Base-by-base conservation (phyloP, 164 flowering plant genomes). In the Chloranthus sessilifolius region DNA sequence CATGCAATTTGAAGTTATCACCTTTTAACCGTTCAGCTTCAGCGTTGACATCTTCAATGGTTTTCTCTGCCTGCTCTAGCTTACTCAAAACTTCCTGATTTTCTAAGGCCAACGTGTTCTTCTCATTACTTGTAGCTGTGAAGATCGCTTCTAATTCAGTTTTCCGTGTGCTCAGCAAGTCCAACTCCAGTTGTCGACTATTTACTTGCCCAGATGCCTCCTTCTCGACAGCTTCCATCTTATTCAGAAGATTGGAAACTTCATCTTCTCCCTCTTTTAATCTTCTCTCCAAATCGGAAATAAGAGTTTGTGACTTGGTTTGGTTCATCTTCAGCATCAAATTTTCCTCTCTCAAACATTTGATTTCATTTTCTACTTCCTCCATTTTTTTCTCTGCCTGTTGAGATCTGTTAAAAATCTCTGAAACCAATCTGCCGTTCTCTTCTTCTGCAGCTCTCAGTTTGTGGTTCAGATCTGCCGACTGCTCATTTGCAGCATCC, bases 361-460 rank as follows among this genome's bases (percentile, higher is more conserved):
- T 50, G 19, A 46, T 59, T 63, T 72, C 72, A 38, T 55, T 24
- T 39, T 49, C 46, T 43, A 66, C 61, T 50, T 71, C 73, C 51
- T 73, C 46, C 25, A 67, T 65, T 14, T 8, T 52, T 11, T 56
- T 54, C 49, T 73, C 56, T 12, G 70, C 72, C 56, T 51, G 50
- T 59, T 67, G 58, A 34, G 71, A 34, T 61, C 77, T 81, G 57
- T 61, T 63, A 22, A 69, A 63, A 43, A 65, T 43, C 56, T 72
- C 75, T 27, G 43, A 52, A 14, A 59, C 30, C 12, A 80, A 60
- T 44, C 76, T 56, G 17, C 34, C 47, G 12, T 72, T 80, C 30
- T 77, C 78, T 64, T 76, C 85, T 47, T 60, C 69, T 9, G 54
- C 49, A 25, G 43, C 51, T 58, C 56, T 56, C 22, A 65, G 64